phyloP scores from a whole-genome alignment of 805 yeast species.

The Kodamaea kakaduensis region DNA sequence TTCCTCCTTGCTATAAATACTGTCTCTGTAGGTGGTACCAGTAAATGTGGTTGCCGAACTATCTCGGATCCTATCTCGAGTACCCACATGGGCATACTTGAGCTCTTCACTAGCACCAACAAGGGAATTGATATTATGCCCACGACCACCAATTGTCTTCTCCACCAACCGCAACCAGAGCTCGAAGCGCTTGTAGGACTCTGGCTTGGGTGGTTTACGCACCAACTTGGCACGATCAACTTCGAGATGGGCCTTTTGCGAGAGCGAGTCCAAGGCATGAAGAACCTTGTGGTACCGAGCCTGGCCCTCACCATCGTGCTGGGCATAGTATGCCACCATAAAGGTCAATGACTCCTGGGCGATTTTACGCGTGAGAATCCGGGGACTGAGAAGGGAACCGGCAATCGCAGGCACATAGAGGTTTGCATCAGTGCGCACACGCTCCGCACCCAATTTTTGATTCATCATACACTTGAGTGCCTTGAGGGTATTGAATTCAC shows the following conservation, averaged over 20 bases:
- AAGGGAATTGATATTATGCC: conserved; percentile 75
- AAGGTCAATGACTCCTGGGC: conserved; percentile 72
- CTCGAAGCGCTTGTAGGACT: conserved; percentile 50
- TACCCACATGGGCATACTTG: conserved; percentile 38
- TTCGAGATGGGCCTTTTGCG: conserved; percentile 36
- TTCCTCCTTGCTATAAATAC: too few species aligned
- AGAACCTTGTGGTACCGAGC: conserved; percentile 55
- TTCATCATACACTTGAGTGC: conserved; percentile 75
- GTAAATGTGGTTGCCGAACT: conserved; percentile 30
- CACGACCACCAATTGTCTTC: conserved; percentile 75
- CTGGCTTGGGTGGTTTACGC: conserved; percentile 34
- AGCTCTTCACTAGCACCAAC: conserved; percentile 91
- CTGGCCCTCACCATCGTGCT: conserved; percentile 26
- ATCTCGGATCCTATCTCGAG: conserved; percentile 1
- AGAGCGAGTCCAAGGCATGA: conserved; percentile 46
- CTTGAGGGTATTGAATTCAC: conserved; percentile 71
- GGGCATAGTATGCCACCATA: conserved; percentile 38
- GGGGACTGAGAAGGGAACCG: conserved; percentile 70
- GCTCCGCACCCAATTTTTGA: conserved; percentile 56
- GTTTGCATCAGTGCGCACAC: conserved; percentile 44
- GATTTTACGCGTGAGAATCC: conserved; percentile 68
- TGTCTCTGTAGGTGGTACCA: too few species aligned
- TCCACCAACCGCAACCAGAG: conserved; percentile 69
- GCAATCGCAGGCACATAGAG: conserved; percentile 56
- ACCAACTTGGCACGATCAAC: conserved; percentile 30